Evolutionary conservation across 345 rosid species (phyloP), one percentile per base, ranked within the genome.

Genomic region (Eucalyptus marginata): DNA sequence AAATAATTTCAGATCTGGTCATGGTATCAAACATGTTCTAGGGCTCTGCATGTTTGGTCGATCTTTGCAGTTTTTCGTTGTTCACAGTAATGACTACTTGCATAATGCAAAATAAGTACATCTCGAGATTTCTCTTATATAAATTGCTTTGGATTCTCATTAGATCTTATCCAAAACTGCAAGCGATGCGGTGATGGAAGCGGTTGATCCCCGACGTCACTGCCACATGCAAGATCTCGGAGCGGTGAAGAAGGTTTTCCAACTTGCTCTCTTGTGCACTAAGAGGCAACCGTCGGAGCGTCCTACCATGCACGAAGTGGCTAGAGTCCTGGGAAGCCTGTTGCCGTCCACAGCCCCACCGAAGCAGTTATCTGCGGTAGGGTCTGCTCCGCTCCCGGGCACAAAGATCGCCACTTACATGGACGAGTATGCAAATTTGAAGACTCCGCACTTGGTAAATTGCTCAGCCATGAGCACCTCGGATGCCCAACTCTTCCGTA

Each of bases 391-490:
- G 1, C 89, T 87, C n/a, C 90, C 93, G 14, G 90, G 97, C 6
- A 88, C 92, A 13, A 93, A 93, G 85, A 91, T 90, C 22, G 89
- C 95, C 24, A 95, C 94, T 93, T 96, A 97, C 91, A 94, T 90
- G 86, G 98, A 98, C 47, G 98, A 97, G 93, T 95, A 97, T 88
- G 96, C 99, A 64, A 95, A 96, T 92, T 95, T 98, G 62, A 98
- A 95, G 93, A 90, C 97, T 79, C 96, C 99, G 20, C 97, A 96
- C 89, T 52, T 95, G 92, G 93, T 97, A 31, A 95, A 94, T 49
- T 97, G 95, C 87, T 95, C 99, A n/a, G 94, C 99, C 5, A 96
- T 96, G 96, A 96, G 99, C 94, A 95, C 99, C 54, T 95, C 99
- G 11, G 99, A 98, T 90, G 99, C 98, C 7, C 97, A 98, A 86